A percentile compares a stretch with the other conserved stretches of the same genome.
Conservation (phyloP, 2,329 filamentous ascomycete genomes). For the Nigrospora osmanthi region DNA sequence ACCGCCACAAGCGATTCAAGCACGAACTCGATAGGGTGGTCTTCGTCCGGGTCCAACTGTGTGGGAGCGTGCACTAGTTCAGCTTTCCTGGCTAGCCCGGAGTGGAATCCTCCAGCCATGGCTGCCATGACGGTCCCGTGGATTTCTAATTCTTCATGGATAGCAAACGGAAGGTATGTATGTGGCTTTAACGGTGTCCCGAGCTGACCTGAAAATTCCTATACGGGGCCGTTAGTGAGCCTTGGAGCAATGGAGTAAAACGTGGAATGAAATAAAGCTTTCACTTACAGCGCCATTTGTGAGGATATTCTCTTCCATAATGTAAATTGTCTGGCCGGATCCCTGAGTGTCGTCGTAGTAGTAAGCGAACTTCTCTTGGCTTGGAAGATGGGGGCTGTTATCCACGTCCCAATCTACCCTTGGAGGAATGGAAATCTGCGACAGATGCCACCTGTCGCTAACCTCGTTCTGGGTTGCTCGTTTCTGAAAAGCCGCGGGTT, state of each 20-base stretch:
- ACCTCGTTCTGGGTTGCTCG: background rate
- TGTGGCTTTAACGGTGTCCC: background rate
- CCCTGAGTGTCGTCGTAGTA: background rate
- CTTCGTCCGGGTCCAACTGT: background rate
- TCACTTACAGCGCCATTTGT: background rate
- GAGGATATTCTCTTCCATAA: background rate
- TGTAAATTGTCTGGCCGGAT: background rate
- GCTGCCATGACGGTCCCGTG: background rate
- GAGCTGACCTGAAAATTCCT: background rate
- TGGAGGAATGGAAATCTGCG: background rate
- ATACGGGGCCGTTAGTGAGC: background rate
- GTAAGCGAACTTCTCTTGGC: background rate
- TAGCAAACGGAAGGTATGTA: background rate
- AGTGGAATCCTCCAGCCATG: background rate
- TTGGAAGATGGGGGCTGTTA: background rate
- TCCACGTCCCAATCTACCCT: background rate
- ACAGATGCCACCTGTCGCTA: background rate
- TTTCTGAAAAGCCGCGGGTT: background rate
- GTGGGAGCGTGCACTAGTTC: background rate
- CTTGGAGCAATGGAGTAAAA: too few relatives aligned
- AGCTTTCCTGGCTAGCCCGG: background rate
- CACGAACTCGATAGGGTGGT: background rate
- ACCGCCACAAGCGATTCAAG: background rate
- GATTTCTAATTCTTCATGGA: background rate
- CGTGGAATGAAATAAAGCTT: background rate